phyloP scores from a whole-genome alignment of 2,329 filamentous ascomycete genomes.

The Fusarium cicatricum region DNA sequence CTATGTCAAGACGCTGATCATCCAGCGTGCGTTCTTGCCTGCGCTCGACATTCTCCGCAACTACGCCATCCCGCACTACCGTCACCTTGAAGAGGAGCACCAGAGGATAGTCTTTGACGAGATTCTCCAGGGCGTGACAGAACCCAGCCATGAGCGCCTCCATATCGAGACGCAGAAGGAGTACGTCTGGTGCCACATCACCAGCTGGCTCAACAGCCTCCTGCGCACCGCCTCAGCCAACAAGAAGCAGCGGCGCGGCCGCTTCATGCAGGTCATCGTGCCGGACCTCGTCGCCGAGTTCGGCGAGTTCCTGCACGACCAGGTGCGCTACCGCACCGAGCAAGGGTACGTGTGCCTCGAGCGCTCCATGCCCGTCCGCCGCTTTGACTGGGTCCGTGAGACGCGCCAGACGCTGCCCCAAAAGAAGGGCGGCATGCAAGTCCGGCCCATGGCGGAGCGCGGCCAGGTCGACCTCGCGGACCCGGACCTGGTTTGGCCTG shows the following conservation, averaged over 20 bases:
- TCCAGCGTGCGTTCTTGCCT: constrained; percentile 35
- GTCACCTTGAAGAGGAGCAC: constrained; percentile 37
- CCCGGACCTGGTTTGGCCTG: constrained; percentile 40
- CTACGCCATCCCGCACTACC: constrained; percentile 52
- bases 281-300: constrained; percentile 48
- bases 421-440: constrained; percentile 24
- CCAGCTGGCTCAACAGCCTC: constrained; percentile 40
- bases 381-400: constrained; percentile 35
- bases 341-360: constrained; percentile 43
- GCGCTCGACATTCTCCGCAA: constrained; percentile 51
- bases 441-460: constrained; percentile 17
- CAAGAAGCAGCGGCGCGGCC: constrained; percentile 37
- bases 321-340: constrained; percentile 45
- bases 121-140: constrained; percentile 38
- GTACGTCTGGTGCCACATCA: constrained; percentile 44
- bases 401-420: constrained; percentile 42
- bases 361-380: constrained; percentile 30
- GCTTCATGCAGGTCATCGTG: constrained; percentile 34
- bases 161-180: constrained; percentile 45
- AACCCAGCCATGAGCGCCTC: constrained; percentile 38
- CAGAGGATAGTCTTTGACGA: constrained; percentile 45
- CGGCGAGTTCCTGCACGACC: constrained; percentile 44
- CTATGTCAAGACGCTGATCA: constrained; percentile 52
- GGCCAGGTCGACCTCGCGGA: constrained; percentile 21
- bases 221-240: constrained; percentile 38